Conservation (phyloP, 1,284 basidiomycete species). For the Volvariella surrecta region DNA sequence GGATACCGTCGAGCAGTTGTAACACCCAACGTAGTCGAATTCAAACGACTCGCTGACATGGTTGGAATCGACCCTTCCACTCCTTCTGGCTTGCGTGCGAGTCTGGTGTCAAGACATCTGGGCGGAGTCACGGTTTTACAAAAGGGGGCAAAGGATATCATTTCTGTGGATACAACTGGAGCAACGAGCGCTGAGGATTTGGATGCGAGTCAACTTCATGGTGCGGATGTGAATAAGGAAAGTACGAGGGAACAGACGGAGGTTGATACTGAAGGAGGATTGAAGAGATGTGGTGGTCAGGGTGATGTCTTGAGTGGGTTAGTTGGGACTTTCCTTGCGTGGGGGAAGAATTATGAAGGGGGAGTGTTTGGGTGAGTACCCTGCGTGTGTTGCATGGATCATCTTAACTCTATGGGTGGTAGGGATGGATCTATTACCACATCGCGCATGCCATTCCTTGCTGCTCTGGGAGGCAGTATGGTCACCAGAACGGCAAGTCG, state of each 20-base stretch:
- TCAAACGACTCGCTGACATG: slow-evolving; percentile 74
- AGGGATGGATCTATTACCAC: slow-evolving; percentile 43
- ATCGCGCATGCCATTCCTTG: slow-evolving; percentile 71
- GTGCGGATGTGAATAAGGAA: slow-evolving; percentile 29
- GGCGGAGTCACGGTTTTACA: slow-evolving; percentile 90
- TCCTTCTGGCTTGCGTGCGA: slow-evolving; percentile 42
- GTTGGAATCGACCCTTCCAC: slow-evolving; percentile 51
- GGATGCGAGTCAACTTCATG: slow-evolving; percentile 29
- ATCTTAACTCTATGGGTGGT: slow-evolving; percentile 13
- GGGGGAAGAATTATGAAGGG: slow-evolving; percentile 88
- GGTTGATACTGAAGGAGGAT: slow-evolving; percentile 68
- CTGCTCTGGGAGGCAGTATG: slow-evolving; percentile 83
- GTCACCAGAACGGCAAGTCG: slow-evolving; percentile 81
- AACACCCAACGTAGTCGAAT: slow-evolving; percentile 95
- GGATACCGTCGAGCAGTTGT: slow-evolving; percentile 79
- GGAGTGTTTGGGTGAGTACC: slow-evolving; percentile 61
- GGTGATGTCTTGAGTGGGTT: slow-evolving; percentile 89
- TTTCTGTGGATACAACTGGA: slow-evolving; percentile 57
- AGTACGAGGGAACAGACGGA: slow-evolving; percentile 49
- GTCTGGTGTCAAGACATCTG: slow-evolving; percentile 60
- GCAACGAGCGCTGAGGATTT: slow-evolving; percentile 28
- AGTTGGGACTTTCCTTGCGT: slow-evolving; percentile 86
- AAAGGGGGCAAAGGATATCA: slow-evolving; percentile 75
- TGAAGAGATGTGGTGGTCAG: slow-evolving; percentile 93
- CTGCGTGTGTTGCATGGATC: background rate